Evolutionary conservation across 177 flowering plant species (phyloP), one percentile per base, ranked within the genome.

Genomic region (Telopea speciosissima): DNA sequence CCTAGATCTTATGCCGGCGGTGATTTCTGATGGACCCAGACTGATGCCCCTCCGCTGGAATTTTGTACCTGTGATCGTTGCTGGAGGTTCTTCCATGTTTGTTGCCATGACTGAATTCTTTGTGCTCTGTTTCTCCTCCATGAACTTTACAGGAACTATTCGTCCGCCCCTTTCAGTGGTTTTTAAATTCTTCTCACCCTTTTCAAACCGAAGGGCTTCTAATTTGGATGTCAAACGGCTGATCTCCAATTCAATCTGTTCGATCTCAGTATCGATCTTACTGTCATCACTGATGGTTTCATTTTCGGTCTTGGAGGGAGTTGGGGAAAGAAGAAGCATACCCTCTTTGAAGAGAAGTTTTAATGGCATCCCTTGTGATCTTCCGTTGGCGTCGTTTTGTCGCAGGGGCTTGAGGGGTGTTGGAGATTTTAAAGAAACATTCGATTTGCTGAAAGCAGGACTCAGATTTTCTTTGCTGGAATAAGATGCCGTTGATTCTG

Each of bases 181-280:
- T 72, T 79, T 85, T 24, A 42, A 40, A 31, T 71, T 81, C 59
- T 40, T 67, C 70, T 79, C 78, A 0, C 75, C 81, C 73, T 89
- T 89, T 67, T 91, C 87, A n/a, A 90, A 71, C 1, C 83, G 81
- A 65, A 91, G 87, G 3, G 82, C 81, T 61, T 88, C 85, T 26
- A 96, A 82, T 65, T 80, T 87, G 12, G 81, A 78, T 19, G 86
- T 70, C 68, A 93, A 78, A 1, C 86, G 81, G 45, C 54, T 68
- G 68, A 93, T 89, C 83, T 96, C 89, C 77, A 44, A 77, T 79
- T 90, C 89, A 33, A 87, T 85, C 68, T 83, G 89, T 52, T 83
- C 86, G 36, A 93, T 91, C 74, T 93, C 97, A 24, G 67, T 61
- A 76, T 89, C 97, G 22, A 89, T 80, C 71, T 74, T 81, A 22